Conservation (phyloP, 805 yeast species). For the Ogataea methylovora region DNA sequence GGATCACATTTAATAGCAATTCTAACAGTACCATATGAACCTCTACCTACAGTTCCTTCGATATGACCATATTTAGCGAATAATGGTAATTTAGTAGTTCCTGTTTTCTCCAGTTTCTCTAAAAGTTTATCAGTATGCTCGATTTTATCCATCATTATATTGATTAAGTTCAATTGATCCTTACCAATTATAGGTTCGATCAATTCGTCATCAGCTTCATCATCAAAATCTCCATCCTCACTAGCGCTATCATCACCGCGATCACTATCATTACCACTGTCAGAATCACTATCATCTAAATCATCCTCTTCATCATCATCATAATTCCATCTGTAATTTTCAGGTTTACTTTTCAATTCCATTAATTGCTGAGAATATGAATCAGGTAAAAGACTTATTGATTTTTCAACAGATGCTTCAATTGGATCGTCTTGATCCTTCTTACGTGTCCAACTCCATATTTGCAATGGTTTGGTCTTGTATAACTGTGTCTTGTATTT, state of each 20-base stretch:
- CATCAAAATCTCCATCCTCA: conserved; percentile 27
- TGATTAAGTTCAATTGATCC: conserved; percentile 40
- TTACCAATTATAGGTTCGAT: conserved; percentile 44
- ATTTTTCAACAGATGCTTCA: conserved; percentile 21
- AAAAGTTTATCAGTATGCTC: conserved; percentile 30
- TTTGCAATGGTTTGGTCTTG: conserved; percentile 21
- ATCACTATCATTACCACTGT: conserved; percentile 7
- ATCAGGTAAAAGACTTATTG: conserved; percentile 29
- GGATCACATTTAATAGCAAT: conserved; percentile 35
- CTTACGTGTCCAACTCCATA: conserved; percentile 23
- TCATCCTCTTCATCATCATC: conserved; percentile 22
- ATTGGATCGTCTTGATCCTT: conserved; percentile 22
- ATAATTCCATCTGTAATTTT: conserved; percentile 30
- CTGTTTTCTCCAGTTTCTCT: conserved; percentile 16
- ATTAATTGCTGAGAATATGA: conserved; percentile 26
- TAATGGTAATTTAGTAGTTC: conserved; percentile 27
- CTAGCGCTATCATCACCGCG: conserved; percentile 21
- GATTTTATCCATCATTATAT: conserved; percentile 38
- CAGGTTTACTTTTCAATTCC: conserved; percentile 27
- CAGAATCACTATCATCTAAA: conserved; percentile 8
- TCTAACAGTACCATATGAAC: conserved; percentile 41
- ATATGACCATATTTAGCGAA: conserved; percentile 43
- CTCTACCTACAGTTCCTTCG: conserved; percentile 41
- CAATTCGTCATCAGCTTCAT: conserved; percentile 30
- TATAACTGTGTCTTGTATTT: conserved; percentile 25